Percentiles rank a stretch among this genome's conserved stretches.
These are phyloP conservation scores for Coniferiporia weirii DNA, from an alignment of 1,284 basidiomycete species.

Conservation along the genomic window DNA sequence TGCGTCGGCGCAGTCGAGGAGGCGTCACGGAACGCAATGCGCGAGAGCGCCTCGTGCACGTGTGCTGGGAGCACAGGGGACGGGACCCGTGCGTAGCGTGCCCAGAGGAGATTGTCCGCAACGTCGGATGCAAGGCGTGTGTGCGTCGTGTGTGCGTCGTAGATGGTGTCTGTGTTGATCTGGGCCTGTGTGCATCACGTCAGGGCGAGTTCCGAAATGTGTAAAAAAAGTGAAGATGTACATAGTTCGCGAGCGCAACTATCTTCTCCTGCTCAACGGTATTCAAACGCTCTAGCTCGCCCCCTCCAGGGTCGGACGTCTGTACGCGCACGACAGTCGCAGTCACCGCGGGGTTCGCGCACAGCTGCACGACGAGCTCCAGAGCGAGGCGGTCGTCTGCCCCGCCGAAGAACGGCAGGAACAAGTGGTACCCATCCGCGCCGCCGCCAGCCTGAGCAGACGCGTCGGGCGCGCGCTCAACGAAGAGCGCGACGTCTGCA, in stretches of 20 bases:
- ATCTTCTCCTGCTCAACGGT: slow-evolving; percentile 31
- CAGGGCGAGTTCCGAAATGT: neutral
- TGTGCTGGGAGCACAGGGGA: slow-evolving; percentile 28
- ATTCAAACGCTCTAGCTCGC: slow-evolving; percentile 28
- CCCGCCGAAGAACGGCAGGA: slow-evolving; percentile 89
- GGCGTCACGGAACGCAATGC: slow-evolving; percentile 48
- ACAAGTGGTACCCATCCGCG: slow-evolving; percentile 51
- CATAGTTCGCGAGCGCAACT: slow-evolving; percentile 17
- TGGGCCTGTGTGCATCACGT: neutral
- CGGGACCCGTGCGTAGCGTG: slow-evolving; percentile 36
- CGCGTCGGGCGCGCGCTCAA: slow-evolving; percentile 51
- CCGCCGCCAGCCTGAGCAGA: slow-evolving; percentile 10
- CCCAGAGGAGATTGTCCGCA: slow-evolving; percentile 69
- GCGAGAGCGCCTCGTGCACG: slow-evolving; percentile 39
- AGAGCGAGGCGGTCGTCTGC: slow-evolving; percentile 87
- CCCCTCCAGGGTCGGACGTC: slow-evolving; percentile 32
- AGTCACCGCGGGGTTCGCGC: slow-evolving; percentile 52
- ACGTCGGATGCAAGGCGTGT: slow-evolving; percentile 65
- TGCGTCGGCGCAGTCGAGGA: slow-evolving; percentile 32
- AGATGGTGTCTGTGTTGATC: slow-evolving; percentile 51
- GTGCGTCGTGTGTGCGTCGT: slow-evolving; percentile 56
- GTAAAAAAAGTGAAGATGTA: slow-evolving; percentile 1
- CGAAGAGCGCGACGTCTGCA: slow-evolving; percentile 74
- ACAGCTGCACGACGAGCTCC: slow-evolving; percentile 74
- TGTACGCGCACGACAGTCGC: slow-evolving; percentile 67